Base-by-base conservation (phyloP, 2,329 filamentous ascomycete species). In the Ceratocystis lukuohia region DNA sequence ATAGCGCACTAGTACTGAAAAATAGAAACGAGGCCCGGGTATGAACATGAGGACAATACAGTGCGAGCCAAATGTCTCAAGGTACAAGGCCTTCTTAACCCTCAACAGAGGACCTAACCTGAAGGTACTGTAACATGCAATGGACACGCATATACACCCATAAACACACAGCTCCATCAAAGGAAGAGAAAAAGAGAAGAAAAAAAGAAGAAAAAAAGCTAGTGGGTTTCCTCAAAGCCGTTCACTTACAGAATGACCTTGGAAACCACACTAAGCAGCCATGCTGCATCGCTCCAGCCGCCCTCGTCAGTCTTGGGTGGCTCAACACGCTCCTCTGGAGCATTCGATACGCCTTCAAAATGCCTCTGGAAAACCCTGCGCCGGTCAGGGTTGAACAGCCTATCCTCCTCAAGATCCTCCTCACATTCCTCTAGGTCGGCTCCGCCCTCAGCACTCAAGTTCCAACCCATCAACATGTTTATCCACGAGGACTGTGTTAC, bases 221-320 rank as follows among this genome's bases (percentile, higher is more conserved):
- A 15, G 20, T 6, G 25, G 28, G 20, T 37, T 7, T 1, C n/a
- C 2, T 3, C 8, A n/a, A 37, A 20, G 30, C 3, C 30, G 8
- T 15, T 37, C 15, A 22, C 17, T 59, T 30, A 85, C 69, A 85
- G 77, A 70, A 86, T 76, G 57, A 86, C 81, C 71, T 84, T 85
- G 30, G 81, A 80, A 10, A 84, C 85, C 69, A 88, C 84, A 69
- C 80, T 85, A 66, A 88, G 74, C 61, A 88, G 74, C 86, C 85
- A 88, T 17, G 84, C 84, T 30, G 84, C 85, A 73, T 88, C 86
- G 67, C 82, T 80, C 85, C 85, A 88, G 7, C 80, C 81, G 17
- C 83, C 84, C 56, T 83, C 80, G 64, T 86, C 80, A 7, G 78
- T 76, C 53, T 79, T 79, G 63, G 77, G 76, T 8, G 78, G 76